A percentile compares a stretch with the other conserved stretches of the same genome.
These are phyloP conservation scores for Clitocybe nebularis DNA, from an alignment of 1,284 basidiomycete genomes.

Conservation along the genomic window DNA sequence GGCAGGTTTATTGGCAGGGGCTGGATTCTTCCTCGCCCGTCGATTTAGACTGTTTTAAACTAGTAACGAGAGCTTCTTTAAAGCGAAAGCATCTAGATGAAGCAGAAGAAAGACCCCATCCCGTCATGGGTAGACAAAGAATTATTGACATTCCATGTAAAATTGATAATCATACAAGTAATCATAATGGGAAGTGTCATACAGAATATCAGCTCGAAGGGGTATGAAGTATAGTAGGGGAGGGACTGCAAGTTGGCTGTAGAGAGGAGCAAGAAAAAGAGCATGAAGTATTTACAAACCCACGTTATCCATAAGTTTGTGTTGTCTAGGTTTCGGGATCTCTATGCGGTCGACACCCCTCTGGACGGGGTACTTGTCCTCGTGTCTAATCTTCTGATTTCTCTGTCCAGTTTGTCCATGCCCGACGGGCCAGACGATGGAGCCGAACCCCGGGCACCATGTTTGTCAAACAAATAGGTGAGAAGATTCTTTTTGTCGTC, in stretches of 20 bases:
- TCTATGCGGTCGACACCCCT: conserved; percentile 3
- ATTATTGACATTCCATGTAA: conserved; percentile 13
- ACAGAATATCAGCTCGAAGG: not conserved
- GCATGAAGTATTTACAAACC: not conserved
- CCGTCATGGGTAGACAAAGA: too few species aligned
- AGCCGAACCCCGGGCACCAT: conserved; percentile 53
- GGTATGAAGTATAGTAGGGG: not conserved
- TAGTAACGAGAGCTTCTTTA: not conserved
- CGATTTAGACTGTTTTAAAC: conserved; percentile 31
- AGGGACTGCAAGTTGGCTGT: not conserved
- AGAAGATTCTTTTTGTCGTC: conserved; percentile 84
- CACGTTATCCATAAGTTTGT: not conserved
- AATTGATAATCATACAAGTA: conserved; percentile 9
- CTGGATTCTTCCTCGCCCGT: conserved; percentile 50
- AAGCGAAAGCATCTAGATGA: too few species aligned
- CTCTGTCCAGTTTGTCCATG: conserved; percentile 66
- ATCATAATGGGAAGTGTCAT: not conserved
- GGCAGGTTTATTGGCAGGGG: conserved; percentile 71
- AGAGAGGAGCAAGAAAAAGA: not conserved
- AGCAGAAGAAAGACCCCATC: too few species aligned
- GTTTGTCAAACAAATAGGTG: conserved; percentile 83
- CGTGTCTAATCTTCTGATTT: conserved; percentile 72
- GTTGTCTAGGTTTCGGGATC: not conserved
- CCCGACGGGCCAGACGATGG: conserved; percentile 34
- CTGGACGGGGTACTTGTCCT: conserved; percentile 63